Evolutionary conservation across 345 rosid genomes (phyloP).

Genomic region (Lepidium africanum): DNA sequence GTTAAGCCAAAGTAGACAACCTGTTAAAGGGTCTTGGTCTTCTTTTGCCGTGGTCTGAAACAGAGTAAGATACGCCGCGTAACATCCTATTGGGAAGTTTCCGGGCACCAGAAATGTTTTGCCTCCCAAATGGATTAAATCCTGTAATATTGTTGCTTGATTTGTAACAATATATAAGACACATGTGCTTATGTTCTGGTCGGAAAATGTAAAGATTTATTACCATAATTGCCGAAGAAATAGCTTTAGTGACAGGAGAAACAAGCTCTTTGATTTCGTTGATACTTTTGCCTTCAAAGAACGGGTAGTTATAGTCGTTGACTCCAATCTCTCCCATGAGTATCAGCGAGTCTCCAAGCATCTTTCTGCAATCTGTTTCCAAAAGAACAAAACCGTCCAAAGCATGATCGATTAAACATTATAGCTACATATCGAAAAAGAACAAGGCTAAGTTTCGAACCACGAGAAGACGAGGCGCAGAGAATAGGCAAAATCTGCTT

Average conservation of each 20-base stretch:
- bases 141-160: no score
- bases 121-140: conserved; percentile 37
- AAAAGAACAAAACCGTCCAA: not conserved
- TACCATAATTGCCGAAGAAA: conserved; percentile 33
- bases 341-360: conserved; percentile 31
- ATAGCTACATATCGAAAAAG: not conserved
- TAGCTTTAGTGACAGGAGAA: conserved; percentile 27
- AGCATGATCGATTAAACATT: not conserved
- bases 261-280: conserved; percentile 24
- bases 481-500: conserved; percentile 35
- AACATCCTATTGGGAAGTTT: conserved; percentile 36
- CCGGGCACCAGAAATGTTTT: conserved; percentile 39
- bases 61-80: conserved; percentile 18
- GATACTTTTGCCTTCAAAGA: conserved; percentile 14
- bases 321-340: conserved; percentile 56
- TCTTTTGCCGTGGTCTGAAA: conserved; percentile 11
- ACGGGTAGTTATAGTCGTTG: conserved; percentile 33
- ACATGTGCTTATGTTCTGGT: not conserved
- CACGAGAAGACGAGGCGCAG: conserved; percentile 28
- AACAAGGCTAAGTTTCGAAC: not conserved
- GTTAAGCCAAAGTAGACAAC: conserved; percentile 39
- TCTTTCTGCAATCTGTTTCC: conserved; percentile 26
- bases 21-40: conserved; percentile 31
- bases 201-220: not conserved
- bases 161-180: not conserved